phyloP scores from a whole-genome alignment of 2,329 filamentous ascomycete genomes.

The Orbilia oligospora region DNA sequence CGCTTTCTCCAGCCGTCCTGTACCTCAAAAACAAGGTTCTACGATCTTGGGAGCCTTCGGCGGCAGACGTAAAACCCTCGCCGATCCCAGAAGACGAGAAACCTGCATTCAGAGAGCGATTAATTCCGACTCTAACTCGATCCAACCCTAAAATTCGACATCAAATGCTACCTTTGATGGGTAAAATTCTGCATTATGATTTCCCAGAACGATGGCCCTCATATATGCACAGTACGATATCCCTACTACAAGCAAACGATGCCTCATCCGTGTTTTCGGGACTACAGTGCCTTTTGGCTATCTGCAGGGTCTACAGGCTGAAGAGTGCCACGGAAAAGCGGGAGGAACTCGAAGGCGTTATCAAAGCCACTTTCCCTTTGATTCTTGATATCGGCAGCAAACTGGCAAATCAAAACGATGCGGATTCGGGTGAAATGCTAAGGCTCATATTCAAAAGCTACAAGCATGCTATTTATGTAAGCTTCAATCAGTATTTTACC shows the following conservation, averaged over 20 bases:
- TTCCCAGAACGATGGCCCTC: conserved; percentile 95
- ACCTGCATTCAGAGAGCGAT: conserved; percentile 83
- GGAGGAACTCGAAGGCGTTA: conserved; percentile 92
- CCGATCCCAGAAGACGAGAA: conserved; percentile 92
- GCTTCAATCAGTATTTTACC: conserved; percentile 65
- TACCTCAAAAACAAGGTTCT: conserved; percentile 98
- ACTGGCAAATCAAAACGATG: conserved; percentile 88
- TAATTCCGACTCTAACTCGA: conserved; percentile 88
- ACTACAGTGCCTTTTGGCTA: conserved; percentile 91
- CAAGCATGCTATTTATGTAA: conserved; percentile 96
- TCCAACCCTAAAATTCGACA: conserved; percentile 86
- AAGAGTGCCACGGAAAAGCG: conserved; percentile 84
- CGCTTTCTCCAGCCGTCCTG: conserved; percentile 79
- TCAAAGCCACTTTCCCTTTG: conserved; percentile 89
- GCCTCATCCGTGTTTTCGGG: conserved; percentile 90
- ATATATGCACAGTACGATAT: conserved; percentile 92
- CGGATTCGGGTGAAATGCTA: conserved; percentile 97
- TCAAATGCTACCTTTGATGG: conserved; percentile 92
- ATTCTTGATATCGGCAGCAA: conserved; percentile 88
- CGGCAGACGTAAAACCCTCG: conserved; percentile 78
- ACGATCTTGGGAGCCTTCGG: conserved; percentile 86
- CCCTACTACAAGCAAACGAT: conserved; percentile 88
- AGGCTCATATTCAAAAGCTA: conserved; percentile 95
- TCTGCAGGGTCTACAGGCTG: conserved; percentile 96
- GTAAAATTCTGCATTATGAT: conserved; percentile 95